Conservation (phyloP, 352 stramenopile species). For the Globisporangium polare region DNA sequence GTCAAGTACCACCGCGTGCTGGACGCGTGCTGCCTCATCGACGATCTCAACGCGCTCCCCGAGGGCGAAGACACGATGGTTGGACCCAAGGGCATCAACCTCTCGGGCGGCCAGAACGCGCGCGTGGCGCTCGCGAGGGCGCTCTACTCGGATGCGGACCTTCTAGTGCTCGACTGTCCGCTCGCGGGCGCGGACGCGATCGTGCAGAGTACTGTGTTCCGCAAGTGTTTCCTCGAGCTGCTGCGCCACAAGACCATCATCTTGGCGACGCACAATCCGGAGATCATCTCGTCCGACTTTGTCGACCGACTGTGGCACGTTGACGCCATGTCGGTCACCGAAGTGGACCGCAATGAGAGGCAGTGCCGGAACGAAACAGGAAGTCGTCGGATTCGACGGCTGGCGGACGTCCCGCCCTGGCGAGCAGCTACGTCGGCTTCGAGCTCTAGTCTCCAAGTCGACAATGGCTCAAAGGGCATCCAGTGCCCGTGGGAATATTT, state of each 20-base stretch:
- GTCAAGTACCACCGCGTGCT: constrained; percentile 38
- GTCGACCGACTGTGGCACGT: constrained; percentile 32
- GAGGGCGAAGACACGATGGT: constrained; percentile 34
- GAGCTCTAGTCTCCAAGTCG: neutral
- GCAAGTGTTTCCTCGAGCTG: constrained; percentile 34
- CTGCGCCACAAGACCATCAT: constrained; percentile 57
- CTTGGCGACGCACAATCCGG: constrained; percentile 89
- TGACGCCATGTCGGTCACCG: constrained; percentile 19
- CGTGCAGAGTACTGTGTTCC: constrained; percentile 42
- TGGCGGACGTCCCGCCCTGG: constrained; percentile 34
- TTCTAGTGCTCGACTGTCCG: constrained; percentile 35
- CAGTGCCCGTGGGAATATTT: neutral
- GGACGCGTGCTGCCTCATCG: constrained; percentile 45
- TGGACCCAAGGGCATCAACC: constrained; percentile 12
- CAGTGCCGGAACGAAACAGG: neutral
- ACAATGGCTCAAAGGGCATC: neutral
- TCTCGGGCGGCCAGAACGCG: constrained; percentile 31
- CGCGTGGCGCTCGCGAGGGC: constrained; percentile 36
- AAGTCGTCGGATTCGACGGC: constrained; percentile 16
- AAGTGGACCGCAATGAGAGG: constrained; percentile 16
- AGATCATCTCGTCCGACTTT: constrained; percentile 46
- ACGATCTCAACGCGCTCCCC: constrained; percentile 33
- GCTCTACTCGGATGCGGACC: constrained; percentile 31
- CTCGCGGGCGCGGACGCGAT: constrained; percentile 30
- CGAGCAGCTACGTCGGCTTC: neutral